Evolutionary conservation across 2,329 filamentous ascomycete genomes (phyloP), one percentile per base, ranked within the genome.

Genomic region (Colletotrichum cordylinicola): DNA sequence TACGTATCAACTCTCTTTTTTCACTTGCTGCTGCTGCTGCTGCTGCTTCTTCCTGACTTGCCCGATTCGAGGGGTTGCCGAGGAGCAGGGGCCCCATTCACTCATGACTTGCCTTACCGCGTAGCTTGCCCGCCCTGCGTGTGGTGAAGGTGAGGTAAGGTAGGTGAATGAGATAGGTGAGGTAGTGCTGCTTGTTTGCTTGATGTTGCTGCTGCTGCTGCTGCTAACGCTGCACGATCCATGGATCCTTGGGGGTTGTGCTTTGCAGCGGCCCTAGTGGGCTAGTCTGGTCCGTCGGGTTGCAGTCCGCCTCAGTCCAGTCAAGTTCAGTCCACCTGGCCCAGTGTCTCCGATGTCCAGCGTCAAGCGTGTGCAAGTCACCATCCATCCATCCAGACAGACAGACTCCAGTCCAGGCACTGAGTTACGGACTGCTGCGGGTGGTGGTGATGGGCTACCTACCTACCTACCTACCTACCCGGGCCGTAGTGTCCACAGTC

Each of bases 191-290:
- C 29, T 33, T 27, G 58, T 61, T 33, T 29, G 27, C 58, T 18
- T 6, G 29, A 33, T n/a, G 29, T 21, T 61, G 58, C 58, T 10
- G 55, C 24, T 18, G 37, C 55, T 56, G 43, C 21, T 33, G 56
- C 37, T 75, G 62, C 65, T 71, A 55, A 67, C 27, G 29, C 72
- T 74, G 72, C 52, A 74, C 60, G 68, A 62, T 61, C 27, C 58
- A 33, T 31, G 27, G 58, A 75, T 75, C 56, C 56, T 67, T 67
- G 70, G 69, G 29, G 72, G 24, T 67, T 72, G 70, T 75, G 73
- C 73, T 75, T 66, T 68, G 70, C 73, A 73, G 73, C 73, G 56
- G 35, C 73, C 73, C 70, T 73, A 75, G 73, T 73, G 43, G 73
- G 70, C 43, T 75, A 73, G 67, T 74, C 48, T 66, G 67, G 35